phyloP scores from a whole-genome alignment of 306 rosid species.

The Geum urbanum region DNA sequence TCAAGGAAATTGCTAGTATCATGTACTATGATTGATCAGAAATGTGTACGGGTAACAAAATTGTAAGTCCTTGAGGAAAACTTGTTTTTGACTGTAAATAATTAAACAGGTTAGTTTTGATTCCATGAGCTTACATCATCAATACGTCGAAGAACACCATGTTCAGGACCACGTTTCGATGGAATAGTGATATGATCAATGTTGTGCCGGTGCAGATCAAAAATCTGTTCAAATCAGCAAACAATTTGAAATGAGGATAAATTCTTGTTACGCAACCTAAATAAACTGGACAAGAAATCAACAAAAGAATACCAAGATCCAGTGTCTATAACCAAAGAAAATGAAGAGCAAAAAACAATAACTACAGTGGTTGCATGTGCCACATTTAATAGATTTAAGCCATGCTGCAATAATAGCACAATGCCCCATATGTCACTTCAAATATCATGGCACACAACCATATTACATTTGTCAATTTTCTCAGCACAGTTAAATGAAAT shows the following conservation, averaged over 20 bases:
- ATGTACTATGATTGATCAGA: background rate
- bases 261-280: background rate
- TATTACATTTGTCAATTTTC: background rate
- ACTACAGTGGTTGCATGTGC: background rate
- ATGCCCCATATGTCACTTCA: background rate
- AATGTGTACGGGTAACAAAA: background rate
- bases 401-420: background rate
- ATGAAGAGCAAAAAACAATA: background rate
- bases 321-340: no score
- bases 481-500: background rate
- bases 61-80: background rate
- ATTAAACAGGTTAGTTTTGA: background rate
- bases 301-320: background rate
- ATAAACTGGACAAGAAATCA: background rate
- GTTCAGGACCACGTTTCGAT: conserved; percentile 61
- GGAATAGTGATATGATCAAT: conserved; percentile 91
- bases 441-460: background rate
- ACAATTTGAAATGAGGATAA: conserved; percentile 9
- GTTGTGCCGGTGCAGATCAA: conserved; percentile 92
- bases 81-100: background rate
- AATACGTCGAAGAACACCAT: conserved; percentile 74
- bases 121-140: conserved; percentile 65
- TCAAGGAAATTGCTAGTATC: background rate
- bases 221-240: conserved; percentile 46
- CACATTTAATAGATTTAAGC: background rate